A percentile compares a stretch with the other conserved stretches of the same genome.
phyloP scores from a whole-genome alignment of 2,329 filamentous ascomycete genomes.

The Cercospora sp. region DNA sequence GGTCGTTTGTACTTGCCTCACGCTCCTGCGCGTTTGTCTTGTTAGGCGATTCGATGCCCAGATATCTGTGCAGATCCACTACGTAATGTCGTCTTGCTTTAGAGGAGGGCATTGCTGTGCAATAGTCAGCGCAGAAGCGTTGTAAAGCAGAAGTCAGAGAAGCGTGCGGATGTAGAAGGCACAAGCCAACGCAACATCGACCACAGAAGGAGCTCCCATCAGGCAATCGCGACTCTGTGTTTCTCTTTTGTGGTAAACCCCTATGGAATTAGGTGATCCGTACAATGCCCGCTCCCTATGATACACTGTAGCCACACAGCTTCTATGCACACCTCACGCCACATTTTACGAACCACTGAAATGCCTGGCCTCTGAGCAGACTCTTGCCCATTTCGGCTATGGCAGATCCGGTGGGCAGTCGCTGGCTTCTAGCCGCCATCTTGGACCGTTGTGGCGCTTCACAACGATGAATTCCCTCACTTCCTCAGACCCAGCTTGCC shows the following conservation, averaged over 20 bases:
- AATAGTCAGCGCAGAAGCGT: background rate
- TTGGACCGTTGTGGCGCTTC: background rate
- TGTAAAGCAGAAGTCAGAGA: background rate
- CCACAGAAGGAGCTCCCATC: background rate
- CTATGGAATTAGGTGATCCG: conserved; percentile 24
- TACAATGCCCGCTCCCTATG: conserved; percentile 25
- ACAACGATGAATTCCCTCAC: background rate
- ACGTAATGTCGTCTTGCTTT: conserved; percentile 23
- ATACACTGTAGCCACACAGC: conserved; percentile 24
- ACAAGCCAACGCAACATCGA: background rate
- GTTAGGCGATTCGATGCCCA: conserved; percentile 20
- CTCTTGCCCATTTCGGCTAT: background rate
- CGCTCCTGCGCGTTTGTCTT: background rate
- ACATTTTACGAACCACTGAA: background rate
- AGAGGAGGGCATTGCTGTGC: background rate
- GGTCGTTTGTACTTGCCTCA: background rate
- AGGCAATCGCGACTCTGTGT: background rate
- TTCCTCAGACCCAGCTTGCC: conserved; percentile 54
- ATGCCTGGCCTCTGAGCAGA: background rate
- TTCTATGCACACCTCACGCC: conserved; percentile 26
- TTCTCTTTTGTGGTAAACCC: background rate
- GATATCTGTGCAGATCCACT: conserved; percentile 27
- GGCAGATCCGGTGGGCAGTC: background rate
- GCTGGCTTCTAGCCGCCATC: background rate
- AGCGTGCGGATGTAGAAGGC: background rate